Evolutionary conservation across 495 filamentous ascomycete genomes (phyloP).

Genomic region (Parmelia sp.): DNA sequence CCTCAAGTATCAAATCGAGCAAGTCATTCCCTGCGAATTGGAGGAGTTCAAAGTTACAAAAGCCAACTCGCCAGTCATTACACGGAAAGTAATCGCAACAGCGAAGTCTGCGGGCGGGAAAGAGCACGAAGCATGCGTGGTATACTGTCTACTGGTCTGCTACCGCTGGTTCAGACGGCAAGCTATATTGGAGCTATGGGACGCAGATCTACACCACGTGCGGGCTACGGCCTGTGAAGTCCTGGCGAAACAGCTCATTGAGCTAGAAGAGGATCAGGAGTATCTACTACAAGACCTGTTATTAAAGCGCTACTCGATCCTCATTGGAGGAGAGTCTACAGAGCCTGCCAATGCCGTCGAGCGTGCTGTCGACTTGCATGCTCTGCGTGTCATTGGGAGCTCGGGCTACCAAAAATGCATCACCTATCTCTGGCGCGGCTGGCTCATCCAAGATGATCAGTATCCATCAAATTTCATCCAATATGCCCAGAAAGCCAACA

Average conservation of each 20-base stretch:
- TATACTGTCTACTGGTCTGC: constrained; percentile 81
- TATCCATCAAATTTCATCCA: constrained; percentile 80
- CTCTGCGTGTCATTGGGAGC: constrained; percentile 75
- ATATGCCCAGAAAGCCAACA: constrained; percentile 70
- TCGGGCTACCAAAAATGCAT: constrained; percentile 96
- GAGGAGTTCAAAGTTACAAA: constrained; percentile 62
- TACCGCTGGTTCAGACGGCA: constrained; percentile 88
- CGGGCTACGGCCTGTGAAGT: constrained; percentile 85
- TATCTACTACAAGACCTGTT: constrained; percentile 74
- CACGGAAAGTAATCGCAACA: constrained; percentile 65
- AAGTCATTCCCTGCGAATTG: constrained; percentile 81
- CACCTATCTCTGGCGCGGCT: constrained; percentile 84
- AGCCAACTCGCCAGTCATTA: constrained; percentile 80
- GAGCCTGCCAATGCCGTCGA: constrained; percentile 81
- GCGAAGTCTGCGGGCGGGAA: constrained; percentile 73
- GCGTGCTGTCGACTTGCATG: constrained; percentile 86
- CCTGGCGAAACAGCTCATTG: constrained; percentile 91
- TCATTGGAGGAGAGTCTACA: constrained; percentile 63
- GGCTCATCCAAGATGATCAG: constrained; percentile 89
- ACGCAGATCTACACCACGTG: constrained; percentile 73
- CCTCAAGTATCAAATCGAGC: constrained; percentile 85
- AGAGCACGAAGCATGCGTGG: constrained; percentile 69
- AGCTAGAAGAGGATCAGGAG: constrained; percentile 65
- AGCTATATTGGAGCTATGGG: constrained; percentile 76
- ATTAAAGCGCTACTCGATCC: constrained; percentile 85